Evolutionary conservation across 1,284 basidiomycete genomes (phyloP).

Genomic region (Ustilago shanxiensis): DNA sequence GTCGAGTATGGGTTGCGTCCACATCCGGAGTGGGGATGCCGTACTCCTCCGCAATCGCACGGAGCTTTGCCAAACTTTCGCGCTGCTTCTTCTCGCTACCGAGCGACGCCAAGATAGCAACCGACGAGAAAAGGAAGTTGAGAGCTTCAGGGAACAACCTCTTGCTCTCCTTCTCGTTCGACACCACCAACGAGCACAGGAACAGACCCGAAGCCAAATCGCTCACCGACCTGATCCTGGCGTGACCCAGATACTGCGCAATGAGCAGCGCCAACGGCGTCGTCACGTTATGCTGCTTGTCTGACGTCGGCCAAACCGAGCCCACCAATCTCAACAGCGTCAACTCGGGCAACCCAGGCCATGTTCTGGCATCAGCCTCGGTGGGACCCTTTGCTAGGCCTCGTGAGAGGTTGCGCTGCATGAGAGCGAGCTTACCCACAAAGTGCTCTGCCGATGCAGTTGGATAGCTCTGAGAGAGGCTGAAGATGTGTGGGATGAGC

Average conservation of each 20-base stretch:
- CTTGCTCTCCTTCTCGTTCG: constrained; percentile 84
- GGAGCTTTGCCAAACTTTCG: constrained; percentile 48
- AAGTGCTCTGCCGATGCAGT: constrained; percentile 83
- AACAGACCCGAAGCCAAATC: constrained; percentile 90
- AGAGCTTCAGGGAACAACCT: constrained; percentile 89
- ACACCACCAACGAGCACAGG: constrained; percentile 81
- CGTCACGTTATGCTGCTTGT: constrained; percentile 89
- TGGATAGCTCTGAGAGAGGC: constrained; percentile 85
- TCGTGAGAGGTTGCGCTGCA: constrained; percentile 93
- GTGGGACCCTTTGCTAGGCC: constrained; percentile 83
- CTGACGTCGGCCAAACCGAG: constrained; percentile 90
- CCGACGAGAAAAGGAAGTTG: constrained; percentile 81
- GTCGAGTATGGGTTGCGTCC: constrained; percentile 45
- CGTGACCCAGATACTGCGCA: constrained; percentile 89
- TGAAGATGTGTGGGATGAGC: constrained; percentile 84
- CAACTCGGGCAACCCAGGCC: constrained; percentile 88
- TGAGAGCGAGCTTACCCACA: constrained; percentile 84
- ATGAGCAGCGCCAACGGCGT: constrained; percentile 88
- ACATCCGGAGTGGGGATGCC: constrained; percentile 67
- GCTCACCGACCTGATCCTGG: constrained; percentile 79
- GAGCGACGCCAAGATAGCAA: constrained; percentile 78
- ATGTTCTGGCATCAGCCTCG: constrained; percentile 80
- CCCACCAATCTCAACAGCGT: constrained; percentile 84
- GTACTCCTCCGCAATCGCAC: constrained; percentile 49
- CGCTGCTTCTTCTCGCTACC: constrained; percentile 31